phyloP scores from a whole-genome alignment of 1,139 yeast genomes.

The Hanseniaspora sp. region DNA sequence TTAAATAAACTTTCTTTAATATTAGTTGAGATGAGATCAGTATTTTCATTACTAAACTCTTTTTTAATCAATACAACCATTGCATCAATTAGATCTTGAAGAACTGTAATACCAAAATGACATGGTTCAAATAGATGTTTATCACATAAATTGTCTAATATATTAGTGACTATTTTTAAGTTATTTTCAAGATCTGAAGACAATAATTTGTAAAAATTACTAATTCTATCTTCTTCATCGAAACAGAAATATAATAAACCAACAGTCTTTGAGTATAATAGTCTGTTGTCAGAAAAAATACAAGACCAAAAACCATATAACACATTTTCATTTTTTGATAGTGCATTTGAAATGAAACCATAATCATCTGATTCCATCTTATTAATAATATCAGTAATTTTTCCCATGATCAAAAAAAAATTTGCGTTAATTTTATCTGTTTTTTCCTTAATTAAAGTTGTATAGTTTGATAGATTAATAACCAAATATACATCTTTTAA shows the following conservation, averaged over 20 bases:
- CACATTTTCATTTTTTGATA: conserved; percentile 31
- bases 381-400: conserved; percentile 37
- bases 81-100: conserved; percentile 61
- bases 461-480: conserved; percentile 23
- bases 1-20: conserved; percentile 21
- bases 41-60: conserved; percentile 55
- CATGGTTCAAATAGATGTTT: conserved; percentile 58
- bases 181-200: conserved; percentile 36
- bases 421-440: conserved; percentile 22
- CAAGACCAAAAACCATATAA: conserved; percentile 59
- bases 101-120: conserved; percentile 60
- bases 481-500: conserved; percentile 37
- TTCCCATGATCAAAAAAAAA: conserved; percentile 24
- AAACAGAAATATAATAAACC: conserved; percentile 65
- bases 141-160: conserved; percentile 37
- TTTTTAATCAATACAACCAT: conserved; percentile 30
- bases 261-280: conserved; percentile 54
- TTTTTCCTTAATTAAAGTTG: conserved; percentile 2
- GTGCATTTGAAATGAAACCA: conserved; percentile 32
- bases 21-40: conserved; percentile 28
- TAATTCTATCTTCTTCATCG: conserved; percentile 64
- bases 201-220: conserved; percentile 52
- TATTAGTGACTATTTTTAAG: conserved; percentile 39
- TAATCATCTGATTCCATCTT: conserved; percentile 20
- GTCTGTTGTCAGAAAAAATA: conserved; percentile 44